Evolutionary conservation across 2,329 filamentous ascomycete genomes (phyloP), one percentile per base, ranked within the genome.

Genomic region (Trichophyton equinum): DNA sequence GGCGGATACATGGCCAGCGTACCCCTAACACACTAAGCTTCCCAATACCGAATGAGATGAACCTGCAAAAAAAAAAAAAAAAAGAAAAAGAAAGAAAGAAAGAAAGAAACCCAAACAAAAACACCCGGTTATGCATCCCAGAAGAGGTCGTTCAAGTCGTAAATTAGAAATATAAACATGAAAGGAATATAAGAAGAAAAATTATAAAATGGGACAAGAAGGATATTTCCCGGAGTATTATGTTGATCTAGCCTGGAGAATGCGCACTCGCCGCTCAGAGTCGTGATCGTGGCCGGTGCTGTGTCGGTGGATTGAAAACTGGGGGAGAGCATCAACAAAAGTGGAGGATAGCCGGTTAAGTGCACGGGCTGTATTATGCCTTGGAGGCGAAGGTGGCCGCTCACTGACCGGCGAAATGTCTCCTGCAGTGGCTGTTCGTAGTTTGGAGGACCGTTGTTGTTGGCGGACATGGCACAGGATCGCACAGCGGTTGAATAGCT

Each of bases 401-500:
- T 53, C 49, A 15, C 49, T 30, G 13, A 25, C 55, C 27, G 55
- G 57, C 55, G 61, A 49, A 15, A 49, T 44, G 22, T 62, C 60
- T 1, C 58, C 62, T 13, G 63, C 63, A 2, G 61, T 63, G 8
- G 63, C 64, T 3, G 85, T 81, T 80, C 75, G 68, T 91, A 91
- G 68, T 88, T 84, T 0, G 87, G 87, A 4, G 89, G 78, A 11
- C 73, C 73, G 4, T 76, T 71, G 36, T 78, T 77, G 22, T 79
- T 78, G 5, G 78, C 77, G 22, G 33, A 8, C 58, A 81, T 79
- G 15, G 83, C 81, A 4, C 84, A 82, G 0, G 85, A 82, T 64
- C 82, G 83, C 27, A 90, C 82, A 0, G 88, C 88, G 0, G 88
- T 91, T 15, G 82, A 81, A 70, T 91, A 91, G 61, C 87, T 91